These are phyloP conservation scores for Pseudotsuga menziesii DNA, from an alignment of 75 land plant species.

Conservation along the genomic window DNA sequence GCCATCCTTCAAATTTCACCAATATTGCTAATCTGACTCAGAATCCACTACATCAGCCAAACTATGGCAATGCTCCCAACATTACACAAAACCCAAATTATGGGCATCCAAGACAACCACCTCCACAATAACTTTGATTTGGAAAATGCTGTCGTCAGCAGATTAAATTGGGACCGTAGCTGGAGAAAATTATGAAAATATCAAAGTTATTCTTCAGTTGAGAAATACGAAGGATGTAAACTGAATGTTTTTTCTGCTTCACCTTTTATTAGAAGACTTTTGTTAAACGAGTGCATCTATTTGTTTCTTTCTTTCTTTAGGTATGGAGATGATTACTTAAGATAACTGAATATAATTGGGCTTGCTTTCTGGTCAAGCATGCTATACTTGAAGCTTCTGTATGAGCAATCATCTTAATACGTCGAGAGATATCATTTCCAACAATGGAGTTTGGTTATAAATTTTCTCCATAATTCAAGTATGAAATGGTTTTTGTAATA, in stretches of 20 bases:
- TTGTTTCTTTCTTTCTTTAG: not conserved
- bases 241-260: not conserved
- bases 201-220: not conserved
- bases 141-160: not conserved
- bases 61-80: not conserved
- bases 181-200: not conserved
- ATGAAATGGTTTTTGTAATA: not conserved
- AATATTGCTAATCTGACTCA: conserved; percentile 1
- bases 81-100: conserved; percentile 8
- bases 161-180: not conserved
- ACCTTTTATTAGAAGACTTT: not conserved
- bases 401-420: not conserved
- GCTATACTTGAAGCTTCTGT: not conserved
- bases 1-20: not conserved
- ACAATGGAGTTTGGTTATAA: not conserved
- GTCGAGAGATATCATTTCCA: not conserved
- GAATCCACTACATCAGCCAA: conserved; percentile 5
- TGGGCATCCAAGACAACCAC: conserved; percentile 7
- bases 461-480: not conserved
- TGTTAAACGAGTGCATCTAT: not conserved
- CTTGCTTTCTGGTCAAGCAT: not conserved
- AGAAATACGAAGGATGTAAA: not conserved
- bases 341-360: not conserved
- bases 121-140: conserved; percentile 2
- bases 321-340: not conserved